phyloP scores from a whole-genome alignment of 1,284 basidiomycete genomes.

The Austroboletus niveus region DNA sequence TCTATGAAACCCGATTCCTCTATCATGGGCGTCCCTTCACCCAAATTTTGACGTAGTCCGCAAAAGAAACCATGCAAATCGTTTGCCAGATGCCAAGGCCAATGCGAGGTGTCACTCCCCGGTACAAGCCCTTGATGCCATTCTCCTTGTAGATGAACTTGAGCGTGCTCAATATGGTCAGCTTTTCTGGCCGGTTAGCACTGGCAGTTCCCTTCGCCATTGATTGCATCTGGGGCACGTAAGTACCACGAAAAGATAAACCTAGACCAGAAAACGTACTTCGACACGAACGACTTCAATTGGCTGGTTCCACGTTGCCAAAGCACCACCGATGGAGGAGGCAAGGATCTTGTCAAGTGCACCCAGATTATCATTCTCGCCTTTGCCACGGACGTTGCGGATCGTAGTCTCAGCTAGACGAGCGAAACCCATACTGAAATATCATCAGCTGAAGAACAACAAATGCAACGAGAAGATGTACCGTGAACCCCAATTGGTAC shows the following conservation, averaged over 20 bases:
- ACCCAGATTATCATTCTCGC: constrained; percentile 72
- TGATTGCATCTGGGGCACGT: constrained; percentile 81
- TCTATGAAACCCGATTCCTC: constrained; percentile 1
- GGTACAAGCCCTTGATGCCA: constrained; percentile 95
- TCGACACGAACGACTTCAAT: constrained; percentile 97
- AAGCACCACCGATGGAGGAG: constrained; percentile 91
- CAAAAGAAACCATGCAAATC: constrained; percentile 97
- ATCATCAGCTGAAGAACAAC: constrained; percentile 6
- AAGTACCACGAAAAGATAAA: constrained; percentile 3
- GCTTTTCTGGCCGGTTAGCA: constrained; percentile 82
- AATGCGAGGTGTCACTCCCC: constrained; percentile 96
- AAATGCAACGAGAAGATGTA: constrained; percentile 37
- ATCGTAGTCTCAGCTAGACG: constrained; percentile 87
- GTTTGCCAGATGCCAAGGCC: constrained; percentile 97
- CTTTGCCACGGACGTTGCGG: constrained; percentile 74
- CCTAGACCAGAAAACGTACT: constrained; percentile 38
- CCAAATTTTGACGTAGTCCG: constrained; percentile 90
- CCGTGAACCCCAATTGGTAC: constrained; percentile 99
- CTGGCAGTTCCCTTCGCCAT: constrained; percentile 82
- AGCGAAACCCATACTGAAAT: constrained; percentile 90
- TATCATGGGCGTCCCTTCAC: constrained; percentile 41
- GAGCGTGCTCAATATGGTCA: constrained; percentile 90
- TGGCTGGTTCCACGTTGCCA: constrained; percentile 99
- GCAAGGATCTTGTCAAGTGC: constrained; percentile 87
- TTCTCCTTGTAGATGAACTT: constrained; percentile 95